Base-by-base conservation (phyloP, 2,329 filamentous ascomycete genomes). In the Nannizziopsis arthrosporioides region DNA sequence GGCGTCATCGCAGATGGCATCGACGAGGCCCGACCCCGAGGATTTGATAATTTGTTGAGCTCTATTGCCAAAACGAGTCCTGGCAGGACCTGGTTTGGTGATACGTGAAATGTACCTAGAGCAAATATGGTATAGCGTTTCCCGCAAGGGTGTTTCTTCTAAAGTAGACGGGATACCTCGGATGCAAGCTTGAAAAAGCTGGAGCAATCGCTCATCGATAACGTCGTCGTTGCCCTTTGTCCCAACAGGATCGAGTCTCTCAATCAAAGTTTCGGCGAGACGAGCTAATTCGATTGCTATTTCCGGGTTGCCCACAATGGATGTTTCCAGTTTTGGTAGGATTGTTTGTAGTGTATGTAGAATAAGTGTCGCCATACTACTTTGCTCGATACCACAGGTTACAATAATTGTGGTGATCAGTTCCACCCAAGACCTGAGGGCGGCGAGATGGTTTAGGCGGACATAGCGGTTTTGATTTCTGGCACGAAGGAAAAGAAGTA, bases 1-100 rank as follows among this genome's bases (percentile, higher is more conserved):
- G 15, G 88, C 89, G 68, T 98, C 92, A 59, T 98, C 92, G 61
- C 89, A 95, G 38, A 95, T 74, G 19, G 87, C 80, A 57, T 90
- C 87, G 51, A 96, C 76, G 35, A 96, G 73, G 47, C 84, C 77
- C 58, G 87, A 84, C 35, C 92, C 89, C 39, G 87, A 81, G 3
- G 82, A 79, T 63, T 85, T 87, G 56, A 93, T 75, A 1, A 84
- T 82, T 61, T 85, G 76, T 36, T 80, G 73, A 42, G 38, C 83
- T 51, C 58, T 40, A 53, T 53, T 36, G 52, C 57, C 37, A 61
- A 61, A 32, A 50, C 61, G 42, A 54, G 54, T 37, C 55, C 58
- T 45, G 53, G 59, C n/a, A 53, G 54, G 35, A 55, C 56, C 8
- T 56, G 59, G 7, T 48, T 59, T 12, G 55, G 62, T 44, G 57